Conservation (phyloP, 129 eudicot genomes). For the Gnaphalium uliginosum region DNA sequence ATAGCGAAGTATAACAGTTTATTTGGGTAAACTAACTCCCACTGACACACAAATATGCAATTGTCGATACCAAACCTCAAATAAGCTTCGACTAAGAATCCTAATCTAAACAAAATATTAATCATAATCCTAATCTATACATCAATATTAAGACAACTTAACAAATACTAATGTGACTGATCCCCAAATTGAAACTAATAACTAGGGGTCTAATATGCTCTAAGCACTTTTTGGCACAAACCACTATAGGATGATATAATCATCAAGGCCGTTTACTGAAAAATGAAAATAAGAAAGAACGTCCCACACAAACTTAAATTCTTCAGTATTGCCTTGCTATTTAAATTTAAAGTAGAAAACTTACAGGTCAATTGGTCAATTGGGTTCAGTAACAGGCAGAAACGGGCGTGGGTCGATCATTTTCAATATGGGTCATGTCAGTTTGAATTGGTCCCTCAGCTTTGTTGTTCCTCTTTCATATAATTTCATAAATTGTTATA, state of each 20-base stretch:
- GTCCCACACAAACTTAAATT: too few species aligned
- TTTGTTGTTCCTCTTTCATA: neutral
- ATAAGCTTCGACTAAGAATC: neutral
- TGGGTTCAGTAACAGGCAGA: neutral
- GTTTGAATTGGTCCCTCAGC: neutral
- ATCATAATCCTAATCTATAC: neutral
- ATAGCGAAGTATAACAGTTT: neutral
- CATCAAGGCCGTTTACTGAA: neutral
- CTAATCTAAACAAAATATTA: neutral
- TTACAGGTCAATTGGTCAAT: too few species aligned
- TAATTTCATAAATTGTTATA: neutral
- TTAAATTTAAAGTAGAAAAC: too few species aligned
- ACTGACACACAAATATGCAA: neutral
- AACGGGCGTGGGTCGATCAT: neutral
- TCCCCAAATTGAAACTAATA: neutral
- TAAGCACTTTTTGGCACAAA: neutral
- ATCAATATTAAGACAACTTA: neutral
- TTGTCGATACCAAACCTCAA: neutral
- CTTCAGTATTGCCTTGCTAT: too few species aligned
- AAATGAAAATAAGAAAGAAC: neutral
- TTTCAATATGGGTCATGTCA: neutral
- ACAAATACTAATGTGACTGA: neutral
- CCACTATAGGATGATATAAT: neutral
- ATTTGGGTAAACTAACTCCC: neutral
- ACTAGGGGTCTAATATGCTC: neutral